Base-by-base conservation (phyloP, 257 asterid species). In the Nicotiana obtusifolia region DNA sequence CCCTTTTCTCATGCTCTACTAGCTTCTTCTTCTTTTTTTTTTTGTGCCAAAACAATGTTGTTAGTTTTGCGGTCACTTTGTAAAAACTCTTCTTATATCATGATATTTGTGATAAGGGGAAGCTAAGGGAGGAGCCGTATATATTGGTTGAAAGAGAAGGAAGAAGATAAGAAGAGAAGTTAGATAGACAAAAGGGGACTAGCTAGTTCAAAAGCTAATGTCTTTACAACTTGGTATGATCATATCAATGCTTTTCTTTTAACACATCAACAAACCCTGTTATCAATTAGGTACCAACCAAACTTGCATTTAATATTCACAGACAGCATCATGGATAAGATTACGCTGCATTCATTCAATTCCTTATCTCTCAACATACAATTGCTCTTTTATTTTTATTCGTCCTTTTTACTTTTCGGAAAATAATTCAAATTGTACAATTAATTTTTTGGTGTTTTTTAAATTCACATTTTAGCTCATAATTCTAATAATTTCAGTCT, bases 191-290 rank as follows among this genome's bases (percentile, higher is more conserved):
- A 71, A 28, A 33, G 31, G 65, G 83, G 57, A 30, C 60, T 78
- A 49, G 62, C 60, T 78, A 49, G 62, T 76, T 78, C 71, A 33
- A 85, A 85, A 82, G 84, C 64, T 71, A 37, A 22, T 79, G 84
- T 76, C 88, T 86, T 83, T 86, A 86, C 88, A 86, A 83, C 84
- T 86, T 83, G 84, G 81, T 56, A 80, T 77, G 80, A 80, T 83
- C 65, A 83, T 83, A 66, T 67, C 35, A 11, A 49, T 67, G 71
- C 59, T 81, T 75, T n/a, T 37, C 26, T 24, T 41, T 71, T 31
- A 64, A 68, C 44, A 24, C 79, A 81, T 64, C 68, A 54, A 76
- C 31, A 56, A 26, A 59, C 26, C 30, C 57, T 80, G 26, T 54
- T 54, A 54, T 54, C 16, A 22, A 65, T 22, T 65, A 65, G 73